These are phyloP conservation scores for Dichotomopilus funicola DNA, from an alignment of 2,329 filamentous ascomycete species.

Conservation along the genomic window DNA sequence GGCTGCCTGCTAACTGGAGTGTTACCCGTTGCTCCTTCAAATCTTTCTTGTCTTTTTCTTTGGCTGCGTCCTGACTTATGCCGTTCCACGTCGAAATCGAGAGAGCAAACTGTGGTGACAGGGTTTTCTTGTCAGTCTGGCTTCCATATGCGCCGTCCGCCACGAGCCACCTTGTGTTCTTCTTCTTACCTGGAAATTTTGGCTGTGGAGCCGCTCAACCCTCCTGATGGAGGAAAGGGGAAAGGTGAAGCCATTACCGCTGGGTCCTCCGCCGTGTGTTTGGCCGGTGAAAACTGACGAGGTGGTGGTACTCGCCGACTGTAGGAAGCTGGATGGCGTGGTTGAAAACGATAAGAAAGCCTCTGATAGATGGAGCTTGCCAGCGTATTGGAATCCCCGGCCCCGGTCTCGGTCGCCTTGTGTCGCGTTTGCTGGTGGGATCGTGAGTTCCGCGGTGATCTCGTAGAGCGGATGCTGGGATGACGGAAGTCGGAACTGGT, in stretches of 20 bases:
- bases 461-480: slow-evolving; percentile 91
- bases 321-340: slow-evolving; percentile 78
- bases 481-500: slow-evolving; percentile 90
- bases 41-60: slow-evolving; percentile 43
- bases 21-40: slow-evolving; percentile 74
- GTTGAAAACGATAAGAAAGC: slow-evolving; percentile 96
- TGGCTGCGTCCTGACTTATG: slow-evolving; percentile 50
- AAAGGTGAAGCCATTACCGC: slow-evolving; percentile 92
- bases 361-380: slow-evolving; percentile 90
- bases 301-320: slow-evolving; percentile 68
- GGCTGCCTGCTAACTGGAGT: slow-evolving; percentile 81
- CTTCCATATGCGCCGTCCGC: no score
- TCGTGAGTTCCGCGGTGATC: slow-evolving; percentile 91
- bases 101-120: slow-evolving; percentile 63
- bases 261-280: slow-evolving; percentile 85
- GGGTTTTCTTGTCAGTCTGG: slow-evolving; percentile 12
- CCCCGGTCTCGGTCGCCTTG: slow-evolving; percentile 66
- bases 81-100: slow-evolving; percentile 94
- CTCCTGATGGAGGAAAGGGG: slow-evolving; percentile 85
- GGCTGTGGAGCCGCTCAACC: slow-evolving; percentile 88
- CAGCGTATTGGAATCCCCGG: slow-evolving; percentile 80
- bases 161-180: background rate
- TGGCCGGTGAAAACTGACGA: slow-evolving; percentile 85
- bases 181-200: slow-evolving; percentile 62
- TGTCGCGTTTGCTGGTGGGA: slow-evolving; percentile 64